phyloP scores from a whole-genome alignment of 2,329 filamentous ascomycete genomes.

The Ceratocystis ficicola region DNA sequence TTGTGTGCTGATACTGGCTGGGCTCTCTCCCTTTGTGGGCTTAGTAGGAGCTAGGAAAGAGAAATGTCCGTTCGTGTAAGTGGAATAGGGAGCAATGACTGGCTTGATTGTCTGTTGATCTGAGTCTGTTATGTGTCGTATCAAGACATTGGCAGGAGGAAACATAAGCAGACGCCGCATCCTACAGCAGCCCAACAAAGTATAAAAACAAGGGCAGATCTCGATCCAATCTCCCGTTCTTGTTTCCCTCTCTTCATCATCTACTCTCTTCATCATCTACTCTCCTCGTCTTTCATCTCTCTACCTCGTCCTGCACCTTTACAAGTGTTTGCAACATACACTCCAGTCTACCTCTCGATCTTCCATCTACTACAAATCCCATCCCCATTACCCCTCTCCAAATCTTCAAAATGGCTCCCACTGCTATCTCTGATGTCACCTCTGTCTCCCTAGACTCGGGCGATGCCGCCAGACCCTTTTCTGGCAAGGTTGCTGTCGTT shows the following conservation, averaged over 20 bases:
- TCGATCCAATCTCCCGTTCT: not conserved
- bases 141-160: not conserved
- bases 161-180: not conserved
- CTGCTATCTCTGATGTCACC: constrained; percentile 21
- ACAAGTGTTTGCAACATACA: not conserved
- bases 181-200: not conserved
- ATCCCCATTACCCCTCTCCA: not conserved
- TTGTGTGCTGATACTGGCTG: not conserved
- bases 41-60: not conserved
- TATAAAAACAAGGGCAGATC: constrained; percentile 2
- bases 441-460: constrained; percentile 23
- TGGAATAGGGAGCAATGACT: no score
- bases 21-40: not conserved
- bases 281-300: not conserved
- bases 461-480: constrained; percentile 32
- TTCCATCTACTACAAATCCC: not conserved
- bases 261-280: not conserved
- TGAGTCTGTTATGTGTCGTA: not conserved
- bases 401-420: constrained; percentile 22
- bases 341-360: not conserved
- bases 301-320: not conserved
- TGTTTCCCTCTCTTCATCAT: constrained; percentile 1
- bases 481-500: constrained; percentile 46
- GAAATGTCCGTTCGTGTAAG: no score
- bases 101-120: not conserved